Percentiles rank a stretch among this genome's conserved stretches.
Conservation (phyloP, 1,284 basidiomycete species). For the Athelia psychrophila region DNA sequence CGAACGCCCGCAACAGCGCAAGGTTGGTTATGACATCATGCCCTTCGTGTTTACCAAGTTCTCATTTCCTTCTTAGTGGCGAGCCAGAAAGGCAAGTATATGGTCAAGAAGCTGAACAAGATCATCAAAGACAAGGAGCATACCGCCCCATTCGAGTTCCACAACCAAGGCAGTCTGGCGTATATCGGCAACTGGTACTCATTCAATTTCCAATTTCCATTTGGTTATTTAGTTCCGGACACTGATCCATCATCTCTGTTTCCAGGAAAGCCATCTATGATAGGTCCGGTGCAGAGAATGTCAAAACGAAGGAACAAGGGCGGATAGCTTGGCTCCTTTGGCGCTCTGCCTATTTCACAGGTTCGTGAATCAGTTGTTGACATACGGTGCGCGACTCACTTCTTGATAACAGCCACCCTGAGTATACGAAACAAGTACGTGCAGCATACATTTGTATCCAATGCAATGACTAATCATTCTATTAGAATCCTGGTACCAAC, state of each 20-base stretch:
- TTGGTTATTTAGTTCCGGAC: conserved; percentile 2
- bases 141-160: conserved; percentile 59
- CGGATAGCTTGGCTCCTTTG: conserved; percentile 77
- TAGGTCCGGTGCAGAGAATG: conserved; percentile 46
- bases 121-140: conserved; percentile 43
- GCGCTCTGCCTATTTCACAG: conserved; percentile 79
- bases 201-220: conserved; percentile 13
- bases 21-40: conserved; percentile 35
- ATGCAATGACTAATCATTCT: neutral
- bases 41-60: conserved; percentile 10
- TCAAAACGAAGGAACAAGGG: conserved; percentile 65
- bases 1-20: conserved; percentile 83
- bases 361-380: no score
- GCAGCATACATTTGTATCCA: neutral
- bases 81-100: conserved; percentile 76
- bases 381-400: no score
- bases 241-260: neutral
- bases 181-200: conserved; percentile 75
- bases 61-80: conserved; percentile 50
- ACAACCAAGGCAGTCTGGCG: conserved; percentile 74
- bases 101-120: conserved; percentile 67
- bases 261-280: conserved; percentile 77
- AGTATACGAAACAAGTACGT: conserved; percentile 72
- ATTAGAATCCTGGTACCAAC: conserved; percentile 66
- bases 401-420: conserved; percentile 45